Evolutionary conservation across 306 rosid species (phyloP).

Genomic region (Quillaja saponaria): DNA sequence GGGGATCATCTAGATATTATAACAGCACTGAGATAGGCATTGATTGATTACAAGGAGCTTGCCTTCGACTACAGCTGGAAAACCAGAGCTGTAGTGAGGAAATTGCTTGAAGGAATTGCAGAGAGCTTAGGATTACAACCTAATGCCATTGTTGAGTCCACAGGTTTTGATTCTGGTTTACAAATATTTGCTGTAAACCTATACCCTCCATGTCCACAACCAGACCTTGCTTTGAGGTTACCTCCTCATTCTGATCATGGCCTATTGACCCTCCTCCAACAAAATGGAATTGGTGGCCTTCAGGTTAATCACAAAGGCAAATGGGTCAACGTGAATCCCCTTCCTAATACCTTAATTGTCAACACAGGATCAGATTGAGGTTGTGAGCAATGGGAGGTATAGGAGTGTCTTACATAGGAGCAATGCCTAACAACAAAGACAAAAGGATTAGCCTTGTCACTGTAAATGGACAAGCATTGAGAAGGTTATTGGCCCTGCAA

Average conservation of each 20-base stretch:
- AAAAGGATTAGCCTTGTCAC: constrained; percentile 40
- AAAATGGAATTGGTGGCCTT: constrained; percentile 35
- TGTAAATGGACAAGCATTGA: constrained; percentile 45
- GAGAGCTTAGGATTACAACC: constrained; percentile 34
- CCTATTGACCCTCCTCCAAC: constrained; percentile 13
- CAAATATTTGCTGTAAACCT: constrained; percentile 22
- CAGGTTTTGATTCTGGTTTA: constrained; percentile 19
- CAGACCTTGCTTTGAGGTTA: constrained; percentile 31
- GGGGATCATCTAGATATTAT: too few species aligned
- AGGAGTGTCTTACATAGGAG: constrained; percentile 44
- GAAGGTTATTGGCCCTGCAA: constrained; percentile 36
- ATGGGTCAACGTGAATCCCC: constrained; percentile 24
- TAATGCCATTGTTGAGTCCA: constrained; percentile 21
- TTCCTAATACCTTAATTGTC: constrained; percentile 27
- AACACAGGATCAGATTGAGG: constrained; percentile 34
- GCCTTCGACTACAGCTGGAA: constrained; percentile 1
- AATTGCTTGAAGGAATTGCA: constrained; percentile 15
- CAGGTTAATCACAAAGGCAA: constrained; percentile 27
- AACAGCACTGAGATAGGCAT: neutral
- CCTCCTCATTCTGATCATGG: constrained; percentile 34
- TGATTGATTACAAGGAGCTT: neutral
- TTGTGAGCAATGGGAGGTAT: constrained; percentile 50
- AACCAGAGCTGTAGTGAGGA: constrained; percentile 12
- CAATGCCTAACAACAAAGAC: constrained; percentile 37
- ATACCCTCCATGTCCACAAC: constrained; percentile 38